These are phyloP conservation scores for Boletus barrowsii DNA, from an alignment of 768 basidiomycete species.

Conservation along the genomic window DNA sequence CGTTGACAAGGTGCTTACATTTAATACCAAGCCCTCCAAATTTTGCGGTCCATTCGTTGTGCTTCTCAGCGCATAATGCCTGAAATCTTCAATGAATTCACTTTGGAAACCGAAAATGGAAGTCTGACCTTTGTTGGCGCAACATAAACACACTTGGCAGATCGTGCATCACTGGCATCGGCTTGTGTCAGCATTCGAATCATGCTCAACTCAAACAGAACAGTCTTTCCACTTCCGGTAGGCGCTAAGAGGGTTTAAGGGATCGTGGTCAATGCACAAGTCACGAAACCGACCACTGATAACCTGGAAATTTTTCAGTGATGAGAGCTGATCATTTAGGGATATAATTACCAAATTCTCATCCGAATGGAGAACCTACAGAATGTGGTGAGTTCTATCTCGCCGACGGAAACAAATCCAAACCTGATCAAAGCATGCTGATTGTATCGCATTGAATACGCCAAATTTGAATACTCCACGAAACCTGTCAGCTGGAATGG, in stretches of 20 bases:
- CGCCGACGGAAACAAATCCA: background rate
- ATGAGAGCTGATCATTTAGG: background rate
- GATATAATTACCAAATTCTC: slow-evolving; percentile 57
- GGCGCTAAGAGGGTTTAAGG: slow-evolving; percentile 56
- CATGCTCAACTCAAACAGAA: slow-evolving; percentile 88
- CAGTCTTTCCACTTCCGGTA: slow-evolving; percentile 95
- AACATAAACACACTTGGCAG: slow-evolving; percentile 82
- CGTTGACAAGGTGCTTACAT: slow-evolving; percentile 44
- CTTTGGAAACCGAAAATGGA: background rate
- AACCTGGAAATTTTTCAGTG: slow-evolving; percentile 44
- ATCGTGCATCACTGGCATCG: slow-evolving; percentile 26
- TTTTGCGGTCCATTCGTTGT: slow-evolving; percentile 79
- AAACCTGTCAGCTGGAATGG: slow-evolving; percentile 68
- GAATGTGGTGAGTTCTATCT: background rate
- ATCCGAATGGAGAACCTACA: slow-evolving; percentile 54
- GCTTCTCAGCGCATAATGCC: slow-evolving; percentile 87
- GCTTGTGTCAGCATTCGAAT: slow-evolving; percentile 63
- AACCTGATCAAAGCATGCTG: slow-evolving; percentile 75
- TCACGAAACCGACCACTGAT: slow-evolving; percentile 53
- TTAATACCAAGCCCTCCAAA: slow-evolving; percentile 73
- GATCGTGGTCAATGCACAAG: slow-evolving; percentile 1
- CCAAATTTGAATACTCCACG: slow-evolving; percentile 82
- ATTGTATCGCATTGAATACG: slow-evolving; percentile 91
- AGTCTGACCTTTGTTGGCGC: slow-evolving; percentile 79
- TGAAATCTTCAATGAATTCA: slow-evolving; percentile 27